Evolutionary conservation across 179 eudicot species (phyloP).

Genomic region (Gypsophila paniculata): DNA sequence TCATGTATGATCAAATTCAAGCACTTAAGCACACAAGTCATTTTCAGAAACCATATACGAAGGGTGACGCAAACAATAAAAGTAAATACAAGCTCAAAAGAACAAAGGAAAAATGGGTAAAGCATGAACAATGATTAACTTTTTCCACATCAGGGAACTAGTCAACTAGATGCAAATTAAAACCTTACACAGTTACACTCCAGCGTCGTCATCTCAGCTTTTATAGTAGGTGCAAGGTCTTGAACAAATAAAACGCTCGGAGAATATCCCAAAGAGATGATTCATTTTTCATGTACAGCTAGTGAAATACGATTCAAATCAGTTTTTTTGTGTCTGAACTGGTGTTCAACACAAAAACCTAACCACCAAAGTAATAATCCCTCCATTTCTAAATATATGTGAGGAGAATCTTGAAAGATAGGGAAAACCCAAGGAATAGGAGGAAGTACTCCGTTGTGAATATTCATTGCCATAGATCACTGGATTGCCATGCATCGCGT

Average conservation of each 20-base stretch:
- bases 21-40: slow-evolving; percentile 1
- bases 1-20: neutral
- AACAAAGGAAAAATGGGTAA: neutral
- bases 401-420: too few relatives aligned
- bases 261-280: neutral
- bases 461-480: neutral
- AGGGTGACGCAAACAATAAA: neutral
- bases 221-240: neutral
- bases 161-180: neutral
- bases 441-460: neutral
- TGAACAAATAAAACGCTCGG: neutral
- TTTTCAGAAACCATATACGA: slow-evolving; percentile 3
- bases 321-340: neutral
- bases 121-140: neutral
- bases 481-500: neutral
- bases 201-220: neutral
- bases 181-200: neutral
- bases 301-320: neutral
- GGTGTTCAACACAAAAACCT: too few relatives aligned
- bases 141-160: slow-evolving; percentile 4
- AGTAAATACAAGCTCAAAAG: neutral
- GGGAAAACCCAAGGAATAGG: too few relatives aligned
- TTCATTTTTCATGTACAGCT: slow-evolving; percentile 3
- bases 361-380: neutral
- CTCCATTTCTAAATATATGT: too few relatives aligned